Percentiles rank a stretch among this genome's conserved stretches.
These are phyloP conservation scores for Lagenidium sp. DNA, from an alignment of 352 stramenopile species.

Conservation along the genomic window DNA sequence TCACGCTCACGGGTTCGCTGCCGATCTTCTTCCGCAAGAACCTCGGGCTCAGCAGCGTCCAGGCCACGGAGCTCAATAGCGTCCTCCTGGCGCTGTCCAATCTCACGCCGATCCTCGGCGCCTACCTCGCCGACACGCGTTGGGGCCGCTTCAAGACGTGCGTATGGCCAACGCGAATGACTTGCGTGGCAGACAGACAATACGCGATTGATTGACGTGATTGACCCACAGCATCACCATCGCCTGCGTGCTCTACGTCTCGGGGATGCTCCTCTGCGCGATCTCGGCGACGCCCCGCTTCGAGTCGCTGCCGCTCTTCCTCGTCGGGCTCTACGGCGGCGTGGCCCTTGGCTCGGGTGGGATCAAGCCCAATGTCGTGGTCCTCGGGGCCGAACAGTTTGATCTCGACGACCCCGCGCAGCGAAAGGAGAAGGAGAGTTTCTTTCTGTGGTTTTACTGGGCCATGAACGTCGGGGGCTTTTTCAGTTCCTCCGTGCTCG, in stretches of 20 bases:
- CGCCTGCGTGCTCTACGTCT: constrained; percentile 64
- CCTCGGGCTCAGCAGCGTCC: constrained; percentile 58
- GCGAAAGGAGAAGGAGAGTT: constrained; percentile 71
- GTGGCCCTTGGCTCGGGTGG: constrained; percentile 30
- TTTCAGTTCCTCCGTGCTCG: constrained; percentile 85
- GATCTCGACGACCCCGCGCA: constrained; percentile 48
- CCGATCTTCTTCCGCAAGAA: constrained; percentile 84
- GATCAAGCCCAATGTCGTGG: constrained; percentile 25
- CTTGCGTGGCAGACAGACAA: too few relatives aligned
- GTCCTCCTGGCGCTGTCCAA: constrained; percentile 78
- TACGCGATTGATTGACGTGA: too few relatives aligned
- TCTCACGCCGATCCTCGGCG: constrained; percentile 66
- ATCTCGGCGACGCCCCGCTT: constrained; percentile 49
- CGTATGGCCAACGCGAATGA: constrained; percentile 11
- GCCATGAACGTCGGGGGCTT: constrained; percentile 86
- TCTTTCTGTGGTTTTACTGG: constrained; percentile 94
- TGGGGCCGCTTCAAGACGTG: constrained; percentile 68
- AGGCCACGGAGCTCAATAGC: constrained; percentile 73
- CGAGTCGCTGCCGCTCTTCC: constrained; percentile 51
- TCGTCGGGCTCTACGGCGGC: constrained; percentile 69
- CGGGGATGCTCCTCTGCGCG: constrained; percentile 52
- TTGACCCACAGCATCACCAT: constrained; percentile 41
- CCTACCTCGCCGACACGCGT: constrained; percentile 71
- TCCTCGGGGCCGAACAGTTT: constrained; percentile 63
- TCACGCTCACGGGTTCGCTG: constrained; percentile 64